Evolutionary conservation across 805 yeast species (phyloP).

Genomic region (Alloascoidea africana): DNA sequence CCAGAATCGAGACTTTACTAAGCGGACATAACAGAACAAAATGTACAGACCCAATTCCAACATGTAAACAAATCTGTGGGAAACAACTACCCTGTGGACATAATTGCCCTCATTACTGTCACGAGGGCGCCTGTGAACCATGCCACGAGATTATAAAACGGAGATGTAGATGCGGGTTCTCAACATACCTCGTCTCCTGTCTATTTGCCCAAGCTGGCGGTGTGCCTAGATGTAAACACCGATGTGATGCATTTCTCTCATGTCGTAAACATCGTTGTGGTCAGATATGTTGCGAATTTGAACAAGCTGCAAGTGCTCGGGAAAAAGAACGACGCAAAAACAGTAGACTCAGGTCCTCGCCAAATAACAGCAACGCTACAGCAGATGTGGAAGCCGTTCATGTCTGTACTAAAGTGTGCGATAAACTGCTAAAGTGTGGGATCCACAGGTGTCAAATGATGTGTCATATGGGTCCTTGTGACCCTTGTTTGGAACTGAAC

Average conservation of each 20-base stretch:
- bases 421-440: slow-evolving; percentile 46
- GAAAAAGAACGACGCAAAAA: slow-evolving; percentile 33
- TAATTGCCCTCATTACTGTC: slow-evolving; percentile 54
- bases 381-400: slow-evolving; percentile 58
- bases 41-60: slow-evolving; percentile 71
- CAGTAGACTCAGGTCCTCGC: slow-evolving; percentile 25
- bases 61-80: slow-evolving; percentile 52
- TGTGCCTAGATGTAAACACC: slow-evolving; percentile 47
- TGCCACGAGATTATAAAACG: slow-evolving; percentile 39
- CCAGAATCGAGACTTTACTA: slow-evolving; percentile 23
- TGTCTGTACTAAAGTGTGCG: slow-evolving; percentile 55
- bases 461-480: slow-evolving; percentile 72
- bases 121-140: slow-evolving; percentile 59
- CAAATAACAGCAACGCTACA: slow-evolving; percentile 24
- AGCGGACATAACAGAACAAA: slow-evolving; percentile 25
- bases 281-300: slow-evolving; percentile 54
- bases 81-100: slow-evolving; percentile 61
- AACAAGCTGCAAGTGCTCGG: slow-evolving; percentile 40
- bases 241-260: slow-evolving; percentile 59
- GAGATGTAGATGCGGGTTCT: slow-evolving; percentile 49
- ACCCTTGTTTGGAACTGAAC: slow-evolving; percentile 69
- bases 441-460: slow-evolving; percentile 52
- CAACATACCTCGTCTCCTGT: slow-evolving; percentile 43
- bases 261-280: slow-evolving; percentile 74
- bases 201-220: slow-evolving; percentile 32